phyloP scores from a whole-genome alignment of 164 flowering plant species.

The Cinnamomum chago region DNA sequence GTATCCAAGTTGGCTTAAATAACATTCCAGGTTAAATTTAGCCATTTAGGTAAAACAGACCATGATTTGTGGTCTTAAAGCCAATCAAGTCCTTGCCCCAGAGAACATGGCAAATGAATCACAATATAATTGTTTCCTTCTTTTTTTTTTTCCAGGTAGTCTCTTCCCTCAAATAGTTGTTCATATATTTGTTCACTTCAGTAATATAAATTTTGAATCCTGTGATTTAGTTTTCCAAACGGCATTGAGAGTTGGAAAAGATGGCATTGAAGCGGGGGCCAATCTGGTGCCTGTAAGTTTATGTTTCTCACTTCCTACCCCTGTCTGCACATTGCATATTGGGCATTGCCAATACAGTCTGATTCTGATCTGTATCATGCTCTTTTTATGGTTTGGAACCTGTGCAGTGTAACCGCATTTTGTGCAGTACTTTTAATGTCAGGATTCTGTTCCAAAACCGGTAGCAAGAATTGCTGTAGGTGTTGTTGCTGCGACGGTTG shows the following conservation, averaged over 20 bases:
- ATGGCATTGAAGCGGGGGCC: conserved; percentile 90
- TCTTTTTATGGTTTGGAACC: background rate
- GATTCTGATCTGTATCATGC: background rate
- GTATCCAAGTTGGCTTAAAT: no score
- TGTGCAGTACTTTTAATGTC: conserved; percentile 12
- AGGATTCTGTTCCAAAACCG: conserved; percentile 85
- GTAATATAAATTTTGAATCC: background rate
- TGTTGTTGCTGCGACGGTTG: conserved; percentile 30
- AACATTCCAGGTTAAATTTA: no score
- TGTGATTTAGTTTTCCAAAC: conserved; percentile 56
- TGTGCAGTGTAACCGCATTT: background rate
- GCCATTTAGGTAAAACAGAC: no score
- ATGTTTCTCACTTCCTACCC: background rate
- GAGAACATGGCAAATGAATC: background rate
- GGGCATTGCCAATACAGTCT: background rate
- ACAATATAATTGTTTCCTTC: background rate
- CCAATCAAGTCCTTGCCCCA: background rate
- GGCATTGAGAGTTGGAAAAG: conserved; percentile 70
- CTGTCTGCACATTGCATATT: background rate
- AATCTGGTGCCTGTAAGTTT: conserved; percentile 78
- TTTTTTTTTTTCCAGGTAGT: background rate
- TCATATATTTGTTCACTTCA: background rate
- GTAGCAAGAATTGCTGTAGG: conserved; percentile 68
- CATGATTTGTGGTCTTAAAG: no score
- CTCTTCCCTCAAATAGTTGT: background rate